Conservation (phyloP, 2,329 filamentous ascomycete genomes). For the Claviceps maximensis region DNA sequence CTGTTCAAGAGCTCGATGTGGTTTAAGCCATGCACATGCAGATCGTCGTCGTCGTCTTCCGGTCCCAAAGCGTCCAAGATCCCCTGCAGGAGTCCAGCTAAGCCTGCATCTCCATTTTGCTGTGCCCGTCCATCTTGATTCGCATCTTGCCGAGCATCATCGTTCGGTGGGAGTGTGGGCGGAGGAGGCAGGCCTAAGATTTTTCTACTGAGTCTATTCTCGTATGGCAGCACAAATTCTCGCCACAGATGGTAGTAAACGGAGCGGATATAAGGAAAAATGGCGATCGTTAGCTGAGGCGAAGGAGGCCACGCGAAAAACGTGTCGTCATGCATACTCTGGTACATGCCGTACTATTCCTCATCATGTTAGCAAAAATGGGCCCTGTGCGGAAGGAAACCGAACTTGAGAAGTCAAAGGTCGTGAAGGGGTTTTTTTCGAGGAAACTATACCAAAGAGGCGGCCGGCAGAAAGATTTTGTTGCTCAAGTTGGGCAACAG, state of each 20-base stretch:
- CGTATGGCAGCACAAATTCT: conserved; percentile 31
- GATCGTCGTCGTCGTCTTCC: conserved; percentile 16
- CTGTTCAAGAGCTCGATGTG: conserved; percentile 6
- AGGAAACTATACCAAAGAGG: conserved; percentile 24
- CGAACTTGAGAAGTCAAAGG: no score
- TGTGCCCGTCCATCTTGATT: not conserved
- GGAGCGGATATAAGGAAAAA: conserved; percentile 33
- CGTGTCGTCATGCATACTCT: conserved; percentile 30
- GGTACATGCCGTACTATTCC: conserved; percentile 32
- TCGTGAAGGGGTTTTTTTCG: not conserved
- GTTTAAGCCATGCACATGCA: conserved; percentile 8
- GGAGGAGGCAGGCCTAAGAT: conserved; percentile 28
- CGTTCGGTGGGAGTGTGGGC: conserved; percentile 14
- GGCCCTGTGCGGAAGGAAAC: not conserved
- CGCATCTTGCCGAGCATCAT: conserved; percentile 8
- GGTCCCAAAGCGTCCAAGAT: conserved; percentile 24
- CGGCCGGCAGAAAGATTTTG: conserved; percentile 27
- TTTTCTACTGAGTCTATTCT: conserved; percentile 34
- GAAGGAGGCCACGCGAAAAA: conserved; percentile 40
- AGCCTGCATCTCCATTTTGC: conserved; percentile 16
- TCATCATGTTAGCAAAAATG: not conserved
- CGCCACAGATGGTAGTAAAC: conserved; percentile 34
- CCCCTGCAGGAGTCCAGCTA: conserved; percentile 23
- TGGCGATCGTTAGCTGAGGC: conserved; percentile 34
- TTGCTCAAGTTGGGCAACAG: conserved; percentile 29